phyloP scores from a whole-genome alignment of 163 green algal genomes.

The Chloromonas sp. region DNA sequence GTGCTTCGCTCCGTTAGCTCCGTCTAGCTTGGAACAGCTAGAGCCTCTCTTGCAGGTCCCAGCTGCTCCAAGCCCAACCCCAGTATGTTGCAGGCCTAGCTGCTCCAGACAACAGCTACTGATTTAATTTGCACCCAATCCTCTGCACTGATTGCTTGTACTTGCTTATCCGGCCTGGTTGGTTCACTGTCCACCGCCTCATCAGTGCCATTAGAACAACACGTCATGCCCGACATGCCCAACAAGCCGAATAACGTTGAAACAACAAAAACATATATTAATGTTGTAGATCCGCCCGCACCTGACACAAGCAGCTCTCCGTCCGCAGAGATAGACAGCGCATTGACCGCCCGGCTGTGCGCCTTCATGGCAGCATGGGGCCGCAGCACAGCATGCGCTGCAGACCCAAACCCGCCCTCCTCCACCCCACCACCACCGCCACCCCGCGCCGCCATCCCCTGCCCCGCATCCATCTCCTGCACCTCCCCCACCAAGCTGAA shows the following conservation, averaged over 20 bases:
- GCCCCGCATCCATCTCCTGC: neutral
- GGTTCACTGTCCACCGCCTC: too few relatives aligned
- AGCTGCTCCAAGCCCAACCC: too few relatives aligned
- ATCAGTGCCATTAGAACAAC: too few relatives aligned
- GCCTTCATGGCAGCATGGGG: neutral
- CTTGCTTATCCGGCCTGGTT: too few relatives aligned
- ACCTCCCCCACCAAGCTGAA: slow-evolving; percentile 14
- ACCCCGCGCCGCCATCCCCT: neutral
- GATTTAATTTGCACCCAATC: neutral
- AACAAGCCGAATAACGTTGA: too few relatives aligned
- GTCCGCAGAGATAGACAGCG: neutral
- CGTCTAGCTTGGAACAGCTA: too few relatives aligned
- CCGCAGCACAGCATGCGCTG: neutral
- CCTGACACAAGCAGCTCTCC: slow-evolving; percentile 1
- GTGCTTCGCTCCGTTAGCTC: too few relatives aligned
- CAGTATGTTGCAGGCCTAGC: neutral
- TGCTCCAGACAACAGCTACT: neutral
- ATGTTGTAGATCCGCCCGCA: neutral
- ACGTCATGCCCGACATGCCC: too few relatives aligned
- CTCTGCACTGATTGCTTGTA: neutral
- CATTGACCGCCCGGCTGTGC: neutral
- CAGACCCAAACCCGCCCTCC: neutral
- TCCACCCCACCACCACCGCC: neutral
- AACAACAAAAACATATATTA: too few relatives aligned
- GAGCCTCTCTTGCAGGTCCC: too few relatives aligned